Conservation (phyloP, 176 grass and related monocot genomes). For the Zoysia japonica region DNA sequence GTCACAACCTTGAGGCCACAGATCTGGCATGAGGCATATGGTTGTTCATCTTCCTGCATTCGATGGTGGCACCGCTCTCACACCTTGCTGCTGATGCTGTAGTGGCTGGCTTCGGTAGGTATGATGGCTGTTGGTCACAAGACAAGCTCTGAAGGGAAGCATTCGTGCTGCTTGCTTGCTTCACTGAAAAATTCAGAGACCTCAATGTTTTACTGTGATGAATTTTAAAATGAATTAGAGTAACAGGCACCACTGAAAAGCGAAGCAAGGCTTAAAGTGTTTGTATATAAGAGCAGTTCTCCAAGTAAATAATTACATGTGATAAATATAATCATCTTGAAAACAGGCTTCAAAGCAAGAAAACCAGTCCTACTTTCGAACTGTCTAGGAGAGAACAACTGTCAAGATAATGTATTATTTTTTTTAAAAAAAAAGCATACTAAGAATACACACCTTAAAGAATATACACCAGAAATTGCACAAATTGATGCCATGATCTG, state of each 20-base stretch:
- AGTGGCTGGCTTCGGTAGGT: too few relatives aligned
- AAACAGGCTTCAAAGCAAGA: conserved; percentile 19
- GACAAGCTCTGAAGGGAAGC: too few relatives aligned
- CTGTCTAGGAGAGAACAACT: conserved; percentile 2
- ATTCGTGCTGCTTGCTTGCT: too few relatives aligned
- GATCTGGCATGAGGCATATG: too few relatives aligned
- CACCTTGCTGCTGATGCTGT: too few relatives aligned
- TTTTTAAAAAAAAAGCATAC: not conserved
- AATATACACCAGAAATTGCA: too few relatives aligned
- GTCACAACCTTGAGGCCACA: too few relatives aligned
- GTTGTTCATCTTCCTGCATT: too few relatives aligned
- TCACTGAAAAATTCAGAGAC: too few relatives aligned
- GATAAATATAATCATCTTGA: conserved; percentile 3
- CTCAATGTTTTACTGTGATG: not conserved
- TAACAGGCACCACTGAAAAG: not conserved
- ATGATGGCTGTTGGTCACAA: too few relatives aligned
- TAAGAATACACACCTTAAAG: conserved; percentile 60
- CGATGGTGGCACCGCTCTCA: too few relatives aligned
- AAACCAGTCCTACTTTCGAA: conserved; percentile 29
- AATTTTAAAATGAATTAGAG: conserved; percentile 28
- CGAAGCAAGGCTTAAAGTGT: not conserved
- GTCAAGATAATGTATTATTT: not conserved
- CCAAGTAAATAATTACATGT: not conserved
- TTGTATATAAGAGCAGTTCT: not conserved
- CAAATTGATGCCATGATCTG: conserved; percentile 9